Conservation (phyloP, 495 filamentous ascomycete genomes). For the Monascus purpureus region DNA sequence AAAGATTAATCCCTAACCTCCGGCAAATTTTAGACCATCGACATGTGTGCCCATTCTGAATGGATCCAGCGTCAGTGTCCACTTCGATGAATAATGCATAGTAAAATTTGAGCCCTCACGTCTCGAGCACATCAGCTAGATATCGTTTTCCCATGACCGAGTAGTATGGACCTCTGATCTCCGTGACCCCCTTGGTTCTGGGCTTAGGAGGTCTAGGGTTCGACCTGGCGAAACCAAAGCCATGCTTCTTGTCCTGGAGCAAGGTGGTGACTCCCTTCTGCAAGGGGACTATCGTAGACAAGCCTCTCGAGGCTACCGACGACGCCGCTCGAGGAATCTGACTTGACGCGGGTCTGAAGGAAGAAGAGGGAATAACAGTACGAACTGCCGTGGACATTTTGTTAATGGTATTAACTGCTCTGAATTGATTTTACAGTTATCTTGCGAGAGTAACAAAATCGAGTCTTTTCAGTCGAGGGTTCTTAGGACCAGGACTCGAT, state of each 20-base stretch:
- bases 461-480: too few relatives aligned
- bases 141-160: constrained; percentile 40
- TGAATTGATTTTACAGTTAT: too few relatives aligned
- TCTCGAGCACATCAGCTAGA: constrained; percentile 37
- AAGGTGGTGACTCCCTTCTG: constrained; percentile 17
- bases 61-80: background rate
- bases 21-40: constrained; percentile 44
- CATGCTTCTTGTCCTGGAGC: constrained; percentile 35
- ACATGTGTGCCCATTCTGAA: constrained; percentile 38
- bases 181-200: constrained; percentile 34
- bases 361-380: background rate
- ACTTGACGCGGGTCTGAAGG: constrained; percentile 1
- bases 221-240: constrained; percentile 40
- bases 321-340: constrained; percentile 5
- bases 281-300: constrained; percentile 8
- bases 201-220: constrained; percentile 38
- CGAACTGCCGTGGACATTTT: constrained; percentile 1
- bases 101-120: too few relatives aligned
- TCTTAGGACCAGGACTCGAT: too few relatives aligned
- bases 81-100: too few relatives aligned
- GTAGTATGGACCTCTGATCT: constrained; percentile 45
- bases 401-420: background rate
- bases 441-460: too few relatives aligned
- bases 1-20: constrained; percentile 18
- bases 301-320: constrained; percentile 3